A percentile compares a stretch with the other conserved stretches of the same genome.
phyloP scores from a whole-genome alignment of 1,284 basidiomycete species.

The Ganoderma meredithae region DNA sequence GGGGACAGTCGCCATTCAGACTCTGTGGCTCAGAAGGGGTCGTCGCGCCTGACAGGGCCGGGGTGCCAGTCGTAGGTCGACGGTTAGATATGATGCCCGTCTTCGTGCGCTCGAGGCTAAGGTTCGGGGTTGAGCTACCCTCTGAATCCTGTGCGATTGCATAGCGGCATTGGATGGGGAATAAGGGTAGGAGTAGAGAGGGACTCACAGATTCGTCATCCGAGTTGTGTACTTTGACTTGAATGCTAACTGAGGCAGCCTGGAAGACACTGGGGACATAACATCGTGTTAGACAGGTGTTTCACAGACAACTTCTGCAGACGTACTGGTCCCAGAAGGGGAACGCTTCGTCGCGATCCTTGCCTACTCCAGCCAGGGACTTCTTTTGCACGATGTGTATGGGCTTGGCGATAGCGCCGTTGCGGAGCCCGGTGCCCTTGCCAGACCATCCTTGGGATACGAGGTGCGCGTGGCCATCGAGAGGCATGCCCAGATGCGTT shows the following conservation, averaged over 20 bases:
- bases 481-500: constrained; percentile 55
- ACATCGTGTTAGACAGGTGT: constrained; percentile 2
- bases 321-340: constrained; percentile 97
- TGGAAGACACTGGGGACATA: constrained; percentile 69
- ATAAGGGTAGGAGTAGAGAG: constrained; percentile 15
- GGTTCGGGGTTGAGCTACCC: constrained; percentile 29
- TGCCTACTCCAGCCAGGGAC: constrained; percentile 84
- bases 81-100: constrained; percentile 83
- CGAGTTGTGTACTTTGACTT: constrained; percentile 65
- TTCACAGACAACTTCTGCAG: background rate
- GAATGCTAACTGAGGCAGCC: constrained; percentile 79
- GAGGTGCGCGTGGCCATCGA: constrained; percentile 83
- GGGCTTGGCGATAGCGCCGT: constrained; percentile 74
- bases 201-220: constrained; percentile 52
- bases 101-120: constrained; percentile 60
- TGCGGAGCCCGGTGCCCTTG: constrained; percentile 76
- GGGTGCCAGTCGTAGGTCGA: constrained; percentile 60
- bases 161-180: background rate
- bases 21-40: constrained; percentile 49
- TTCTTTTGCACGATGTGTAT: constrained; percentile 86
- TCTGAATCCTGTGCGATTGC: constrained; percentile 2
- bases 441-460: constrained; percentile 89
- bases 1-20: constrained; percentile 36
- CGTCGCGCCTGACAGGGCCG: constrained; percentile 54
- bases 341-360: constrained; percentile 91